Evolutionary conservation across 2,329 filamentous ascomycete species (phyloP), one percentile per base, ranked within the genome.

Genomic region (Capronia coronata): DNA sequence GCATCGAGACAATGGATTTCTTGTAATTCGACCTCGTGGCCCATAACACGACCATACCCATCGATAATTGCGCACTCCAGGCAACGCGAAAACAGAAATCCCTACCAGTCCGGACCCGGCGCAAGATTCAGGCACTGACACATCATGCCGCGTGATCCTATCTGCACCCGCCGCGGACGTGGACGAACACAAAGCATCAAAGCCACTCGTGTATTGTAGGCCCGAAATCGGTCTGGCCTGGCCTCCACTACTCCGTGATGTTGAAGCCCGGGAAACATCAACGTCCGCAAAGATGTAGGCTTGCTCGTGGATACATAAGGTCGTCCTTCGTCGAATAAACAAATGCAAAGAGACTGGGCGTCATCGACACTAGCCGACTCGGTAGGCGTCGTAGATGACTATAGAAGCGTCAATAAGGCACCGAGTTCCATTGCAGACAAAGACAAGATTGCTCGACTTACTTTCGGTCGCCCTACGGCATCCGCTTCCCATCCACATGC

Each of bases 401-500:
- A 35, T 2, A 11, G 14, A 18, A 16, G 4, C 1, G 30, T 50
- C 41, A 48, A 46, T 45, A 40, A 11, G 8, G 8, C 19, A 14
- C 32, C 5, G 19, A 14, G 2, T 13, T 34, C 10, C 13, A 18
- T n/a, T 41, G 13, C 8, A 32, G 19, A 27, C 4, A 7, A 29
- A 13, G 25, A 42, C 14, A 32, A 30, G 29, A 25, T 46, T 13
- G 18, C 7, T 10, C n/a, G 29, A 49, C 65, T 58, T 55, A 73
- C 71, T 67, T 67, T 75, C 72, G 47, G 67, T 65, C 32, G 66
- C 67, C 45, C 72, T 64, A 48, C 71, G 66, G 58, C 71, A 73
- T 18, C 71, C 72, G 55, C 71, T 75, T 44, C 69, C 71, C 46
- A 74, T 65, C 72, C 72, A 75, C 68, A 74, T 72, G 22, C 71